Evolutionary conservation across 768 basidiomycete genomes (phyloP), one percentile per base, ranked within the genome.

Genomic region (Hericium coralloides): DNA sequence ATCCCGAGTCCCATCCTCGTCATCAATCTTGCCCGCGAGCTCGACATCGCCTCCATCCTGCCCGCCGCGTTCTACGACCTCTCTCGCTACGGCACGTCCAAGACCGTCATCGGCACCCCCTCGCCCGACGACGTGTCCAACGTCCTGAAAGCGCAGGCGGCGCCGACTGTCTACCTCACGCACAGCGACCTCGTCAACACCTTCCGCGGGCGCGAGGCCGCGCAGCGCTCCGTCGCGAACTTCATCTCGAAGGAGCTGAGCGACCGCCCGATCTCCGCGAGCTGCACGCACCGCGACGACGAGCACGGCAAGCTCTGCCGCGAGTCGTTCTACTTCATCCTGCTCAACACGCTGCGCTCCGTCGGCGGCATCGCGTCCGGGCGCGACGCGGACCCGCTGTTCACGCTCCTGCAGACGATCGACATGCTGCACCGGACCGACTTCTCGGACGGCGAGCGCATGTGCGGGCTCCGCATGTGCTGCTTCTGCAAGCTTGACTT

Each of bases 321-420:
- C 57, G 84, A 88, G 53, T 84, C 86, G 14, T 87, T 86, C 69
- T 85, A 88, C 69, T 87, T 83, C 67, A 81, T 90, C 71, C 80
- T 80, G 73, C 78, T 89, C 57, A 88, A 89, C 67, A 72, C 85
- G 31, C 70, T 89, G 43, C 81, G 87, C 56, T 78, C 82, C 20
- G 78, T 89, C 47, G 82, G 84, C 0, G 88, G 88, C 0, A 83
- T 89, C 57, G 79, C 86, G 1, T 76, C 74, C 55, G 87, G 87
- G 49, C 76, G 88, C 23, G 87, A 89, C 63, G 87, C 83, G 3
- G 88, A 90, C 64, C 83, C 85, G 53, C 68, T 90, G 22, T 87
- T 77, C 64, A 85, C 86, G 56, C 77, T 90, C 47, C 63, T 73
- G 4, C 87, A 88, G 68, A 82, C 83, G 15, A 73, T 76, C 55